A percentile compares a stretch with the other conserved stretches of the same genome.
phyloP scores from a whole-genome alignment of 2,329 filamentous ascomycete species.

The Colletotrichum salicis region DNA sequence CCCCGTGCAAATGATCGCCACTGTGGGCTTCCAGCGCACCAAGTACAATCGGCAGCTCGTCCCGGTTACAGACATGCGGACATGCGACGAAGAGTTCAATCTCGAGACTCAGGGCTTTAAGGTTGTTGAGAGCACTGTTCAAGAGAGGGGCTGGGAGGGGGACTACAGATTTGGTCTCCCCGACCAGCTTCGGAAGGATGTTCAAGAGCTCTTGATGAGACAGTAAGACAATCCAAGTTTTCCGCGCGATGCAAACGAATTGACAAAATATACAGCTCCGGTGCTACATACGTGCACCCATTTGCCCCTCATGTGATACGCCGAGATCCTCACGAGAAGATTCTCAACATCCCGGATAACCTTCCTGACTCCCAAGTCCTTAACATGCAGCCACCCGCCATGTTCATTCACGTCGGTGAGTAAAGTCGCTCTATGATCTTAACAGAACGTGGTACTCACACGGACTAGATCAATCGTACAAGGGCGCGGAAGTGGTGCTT shows the following conservation, averaged over 20 bases:
- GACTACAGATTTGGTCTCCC: slow-evolving; percentile 11
- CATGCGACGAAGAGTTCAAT: slow-evolving; percentile 63
- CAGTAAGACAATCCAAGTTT: background rate
- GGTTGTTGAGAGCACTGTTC: slow-evolving; percentile 59
- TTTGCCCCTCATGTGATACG: slow-evolving; percentile 1
- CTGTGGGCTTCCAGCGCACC: background rate
- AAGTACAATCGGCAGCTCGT: background rate
- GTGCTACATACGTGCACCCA: background rate
- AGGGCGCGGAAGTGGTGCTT: background rate
- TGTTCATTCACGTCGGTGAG: slow-evolving; percentile 5
- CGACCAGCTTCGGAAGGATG: slow-evolving; percentile 13
- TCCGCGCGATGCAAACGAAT: no score
- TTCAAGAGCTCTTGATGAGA: slow-evolving; percentile 4
- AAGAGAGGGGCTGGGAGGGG: slow-evolving; percentile 58
- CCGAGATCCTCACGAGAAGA: background rate
- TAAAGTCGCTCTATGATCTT: rapidly evolving
- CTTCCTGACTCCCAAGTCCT: background rate
- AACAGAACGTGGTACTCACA: background rate
- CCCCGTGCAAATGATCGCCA: background rate
- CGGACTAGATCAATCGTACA: background rate
- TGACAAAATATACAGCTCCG: background rate
- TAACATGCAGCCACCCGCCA: background rate
- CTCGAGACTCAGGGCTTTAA: slow-evolving; percentile 66
- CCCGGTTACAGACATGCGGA: background rate
- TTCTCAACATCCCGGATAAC: background rate